A percentile compares a stretch with the other conserved stretches of the same genome.
Evolutionary conservation across 495 filamentous ascomycete species (phyloP).

Genomic region (Parathielavia appendiculata): DNA sequence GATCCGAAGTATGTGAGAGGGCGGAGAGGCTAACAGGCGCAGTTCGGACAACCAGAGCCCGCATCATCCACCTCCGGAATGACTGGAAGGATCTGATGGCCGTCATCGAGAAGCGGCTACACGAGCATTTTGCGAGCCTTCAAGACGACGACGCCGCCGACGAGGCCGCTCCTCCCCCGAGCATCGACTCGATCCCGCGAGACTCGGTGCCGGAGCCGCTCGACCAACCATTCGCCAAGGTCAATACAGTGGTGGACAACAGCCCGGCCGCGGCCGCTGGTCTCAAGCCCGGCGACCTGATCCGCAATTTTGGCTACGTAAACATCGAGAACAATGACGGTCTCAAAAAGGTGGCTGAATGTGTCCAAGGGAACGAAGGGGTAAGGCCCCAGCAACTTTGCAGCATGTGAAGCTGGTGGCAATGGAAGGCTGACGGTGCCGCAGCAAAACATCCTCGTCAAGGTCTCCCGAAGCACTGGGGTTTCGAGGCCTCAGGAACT

Average conservation of each 20-base stretch:
- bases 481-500: conserved; percentile 50
- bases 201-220: conserved; percentile 39
- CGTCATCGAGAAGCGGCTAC: conserved; percentile 72
- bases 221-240: conserved; percentile 77
- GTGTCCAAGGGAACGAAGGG: conserved; percentile 82
- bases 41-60: conserved; percentile 87
- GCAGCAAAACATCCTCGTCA: conserved; percentile 65
- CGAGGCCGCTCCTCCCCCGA: neutral
- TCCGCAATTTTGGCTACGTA: conserved; percentile 78
- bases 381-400: conserved; percentile 49
- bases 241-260: conserved; percentile 71
- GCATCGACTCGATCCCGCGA: conserved; percentile 22
- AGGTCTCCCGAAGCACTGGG: conserved; percentile 53
- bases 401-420: neutral
- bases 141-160: conserved; percentile 30
- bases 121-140: conserved; percentile 65
- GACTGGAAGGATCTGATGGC: conserved; percentile 89
- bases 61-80: conserved; percentile 84
- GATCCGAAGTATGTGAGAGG: neutral
- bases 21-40: conserved; percentile 20
- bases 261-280: conserved; percentile 86
- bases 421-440: conserved; percentile 15
- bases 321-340: conserved; percentile 80
- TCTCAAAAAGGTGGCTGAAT: conserved; percentile 75
- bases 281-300: conserved; percentile 72